Conservation (phyloP, 2,329 filamentous ascomycete genomes). For the Paraphoma sp. region DNA sequence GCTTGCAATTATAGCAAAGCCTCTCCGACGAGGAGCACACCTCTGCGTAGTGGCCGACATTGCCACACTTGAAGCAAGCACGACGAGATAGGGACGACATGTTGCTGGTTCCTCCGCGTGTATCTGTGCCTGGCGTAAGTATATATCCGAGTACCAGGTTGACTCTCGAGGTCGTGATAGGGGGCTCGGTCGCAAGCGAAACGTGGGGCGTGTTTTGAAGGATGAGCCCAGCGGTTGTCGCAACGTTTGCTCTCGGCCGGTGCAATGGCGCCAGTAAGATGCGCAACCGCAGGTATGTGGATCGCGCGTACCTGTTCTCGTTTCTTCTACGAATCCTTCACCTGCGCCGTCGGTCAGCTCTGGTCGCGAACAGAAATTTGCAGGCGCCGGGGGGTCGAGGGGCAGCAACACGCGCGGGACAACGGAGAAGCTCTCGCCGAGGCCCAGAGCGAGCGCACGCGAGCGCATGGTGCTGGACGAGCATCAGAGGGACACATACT, state of each 20-base stretch:
- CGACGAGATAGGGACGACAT: conserved; percentile 62
- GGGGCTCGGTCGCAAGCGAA: conserved; percentile 11
- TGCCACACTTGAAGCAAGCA: conserved; percentile 62
- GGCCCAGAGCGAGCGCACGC: conserved; percentile 14
- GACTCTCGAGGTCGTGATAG: conserved; percentile 15
- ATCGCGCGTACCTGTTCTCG: conserved; percentile 37
- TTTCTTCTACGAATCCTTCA: conserved; percentile 39
- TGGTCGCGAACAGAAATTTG: conserved; percentile 22
- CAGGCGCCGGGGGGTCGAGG: conserved; percentile 22
- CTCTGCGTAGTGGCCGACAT: conserved; percentile 56
- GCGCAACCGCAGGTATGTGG: too few species aligned
- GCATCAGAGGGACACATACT: conserved; percentile 13
- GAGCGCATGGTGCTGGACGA: not conserved
- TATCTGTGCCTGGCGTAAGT: conserved; percentile 32
- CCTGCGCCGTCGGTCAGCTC: conserved; percentile 38
- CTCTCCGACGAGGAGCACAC: conserved; percentile 98
- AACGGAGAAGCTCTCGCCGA: conserved; percentile 30
- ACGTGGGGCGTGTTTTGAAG: conserved; percentile 22
- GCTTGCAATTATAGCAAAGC: conserved; percentile 99
- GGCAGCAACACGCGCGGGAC: conserved; percentile 19
- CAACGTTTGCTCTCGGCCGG: conserved; percentile 10
- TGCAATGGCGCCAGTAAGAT: not conserved
- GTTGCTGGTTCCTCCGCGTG: conserved; percentile 43
- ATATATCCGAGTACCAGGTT: conserved; percentile 1
- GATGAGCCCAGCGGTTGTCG: conserved; percentile 24